Conservation (phyloP, 2,329 filamentous ascomycete genomes). For the Phyllachora maydis region DNA sequence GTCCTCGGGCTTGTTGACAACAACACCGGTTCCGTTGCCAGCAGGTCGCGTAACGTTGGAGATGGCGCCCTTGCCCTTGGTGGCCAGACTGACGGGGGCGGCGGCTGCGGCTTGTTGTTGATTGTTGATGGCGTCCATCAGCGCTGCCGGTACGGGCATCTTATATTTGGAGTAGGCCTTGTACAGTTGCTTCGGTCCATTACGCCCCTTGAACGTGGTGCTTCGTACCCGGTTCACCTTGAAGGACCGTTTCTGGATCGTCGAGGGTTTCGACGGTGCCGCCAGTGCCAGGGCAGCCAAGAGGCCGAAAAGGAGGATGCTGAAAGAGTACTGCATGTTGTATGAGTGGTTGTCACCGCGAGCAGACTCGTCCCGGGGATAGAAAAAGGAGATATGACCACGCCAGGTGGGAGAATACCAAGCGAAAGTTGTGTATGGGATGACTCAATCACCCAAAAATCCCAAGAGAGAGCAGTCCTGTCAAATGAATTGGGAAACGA, state of each 20-base stretch:
- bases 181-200: slow-evolving; percentile 39
- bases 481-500: no score
- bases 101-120: slow-evolving; percentile 6
- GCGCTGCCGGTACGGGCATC: slow-evolving; percentile 23
- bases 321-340: slow-evolving; percentile 5
- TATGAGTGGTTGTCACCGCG: slow-evolving; percentile 2
- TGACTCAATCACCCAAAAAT: slow-evolving; percentile 3
- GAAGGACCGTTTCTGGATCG: slow-evolving; percentile 34
- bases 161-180: slow-evolving; percentile 51
- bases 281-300: slow-evolving; percentile 24
- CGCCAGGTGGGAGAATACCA: slow-evolving; percentile 2
- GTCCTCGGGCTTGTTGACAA: slow-evolving; percentile 40
- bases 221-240: slow-evolving; percentile 36
- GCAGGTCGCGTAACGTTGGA: slow-evolving; percentile 9
- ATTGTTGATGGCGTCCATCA: slow-evolving; percentile 15
- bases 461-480: no score
- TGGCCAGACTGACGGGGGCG: slow-evolving; percentile 2
- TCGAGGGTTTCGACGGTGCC: slow-evolving; percentile 17
- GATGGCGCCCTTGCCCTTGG: slow-evolving; percentile 3
- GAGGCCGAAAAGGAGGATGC: slow-evolving; percentile 18
- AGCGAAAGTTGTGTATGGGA: neutral
- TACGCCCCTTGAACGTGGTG: slow-evolving; percentile 25
- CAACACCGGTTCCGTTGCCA: slow-evolving; percentile 26
- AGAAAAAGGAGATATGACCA: slow-evolving; percentile 2
- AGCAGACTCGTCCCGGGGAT: no score